Evolutionary conservation across 2,329 filamentous ascomycete species (phyloP).

Genomic region (Penicillium concentricum): DNA sequence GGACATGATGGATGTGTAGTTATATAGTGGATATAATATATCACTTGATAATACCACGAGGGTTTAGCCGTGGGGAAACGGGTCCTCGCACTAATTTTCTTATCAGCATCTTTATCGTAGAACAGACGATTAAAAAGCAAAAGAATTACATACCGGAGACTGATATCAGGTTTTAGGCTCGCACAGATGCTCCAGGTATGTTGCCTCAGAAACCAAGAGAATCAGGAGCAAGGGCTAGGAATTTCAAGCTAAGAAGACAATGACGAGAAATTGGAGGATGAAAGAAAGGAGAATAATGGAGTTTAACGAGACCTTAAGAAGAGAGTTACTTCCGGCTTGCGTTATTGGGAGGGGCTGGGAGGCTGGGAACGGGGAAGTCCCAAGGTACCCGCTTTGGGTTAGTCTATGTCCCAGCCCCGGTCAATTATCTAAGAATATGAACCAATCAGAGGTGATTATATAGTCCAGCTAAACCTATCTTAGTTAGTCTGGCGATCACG

Average conservation of each 20-base stretch:
- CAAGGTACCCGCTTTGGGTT: slow-evolving; percentile 9
- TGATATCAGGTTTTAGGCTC: neutral
- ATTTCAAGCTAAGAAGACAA: slow-evolving; percentile 1
- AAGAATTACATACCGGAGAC: slow-evolving; percentile 28
- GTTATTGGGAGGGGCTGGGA: slow-evolving; percentile 22
- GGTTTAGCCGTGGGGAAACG: slow-evolving; percentile 17
- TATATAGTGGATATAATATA: neutral
- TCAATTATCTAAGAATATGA: slow-evolving; percentile 14
- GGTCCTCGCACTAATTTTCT: slow-evolving; percentile 23
- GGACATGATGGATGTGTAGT: slow-evolving; percentile 29
- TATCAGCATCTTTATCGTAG: slow-evolving; percentile 8
- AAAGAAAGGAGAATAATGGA: slow-evolving; percentile 13
- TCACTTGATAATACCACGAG: slow-evolving; percentile 6
- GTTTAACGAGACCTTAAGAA: slow-evolving; percentile 21
- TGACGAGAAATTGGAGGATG: slow-evolving; percentile 1
- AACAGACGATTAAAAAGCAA: slow-evolving; percentile 8
- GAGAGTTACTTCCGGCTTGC: slow-evolving; percentile 11
- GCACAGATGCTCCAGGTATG: slow-evolving; percentile 7
- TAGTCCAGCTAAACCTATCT: neutral
- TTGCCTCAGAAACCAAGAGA: slow-evolving; percentile 4
- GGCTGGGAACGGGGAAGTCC: slow-evolving; percentile 25
- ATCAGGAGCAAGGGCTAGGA: neutral
- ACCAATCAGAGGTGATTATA: slow-evolving; percentile 10
- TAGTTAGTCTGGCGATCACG: slow-evolving; percentile 20
- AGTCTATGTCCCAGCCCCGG: slow-evolving; percentile 18